phyloP scores from a whole-genome alignment of 805 yeast species.

The Saturnispora diversa region DNA sequence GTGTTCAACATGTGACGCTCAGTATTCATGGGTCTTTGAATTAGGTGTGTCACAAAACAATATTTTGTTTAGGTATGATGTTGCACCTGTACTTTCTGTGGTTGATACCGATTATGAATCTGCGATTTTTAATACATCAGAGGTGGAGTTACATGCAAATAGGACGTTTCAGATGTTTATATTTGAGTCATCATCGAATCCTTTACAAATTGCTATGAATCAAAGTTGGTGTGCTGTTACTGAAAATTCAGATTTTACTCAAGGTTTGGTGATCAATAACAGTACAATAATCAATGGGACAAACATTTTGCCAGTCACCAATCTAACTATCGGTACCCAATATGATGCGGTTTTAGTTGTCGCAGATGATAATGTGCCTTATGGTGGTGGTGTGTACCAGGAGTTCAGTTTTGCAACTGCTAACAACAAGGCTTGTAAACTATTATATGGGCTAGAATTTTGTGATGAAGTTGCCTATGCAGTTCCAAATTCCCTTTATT shows the following conservation, averaged over 20 bases:
- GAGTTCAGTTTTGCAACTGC: constrained; percentile 51
- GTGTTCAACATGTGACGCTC: constrained; percentile 17
- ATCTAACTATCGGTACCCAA: constrained; percentile 49
- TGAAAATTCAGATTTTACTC: constrained; percentile 25
- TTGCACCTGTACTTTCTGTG: constrained; percentile 42
- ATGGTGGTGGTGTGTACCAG: constrained; percentile 59
- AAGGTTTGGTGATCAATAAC: constrained; percentile 19
- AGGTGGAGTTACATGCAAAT: constrained; percentile 2
- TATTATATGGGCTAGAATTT: constrained; percentile 66
- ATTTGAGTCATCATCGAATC: constrained; percentile 34
- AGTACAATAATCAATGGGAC: constrained; percentile 10
- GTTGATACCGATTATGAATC: constrained; percentile 66
- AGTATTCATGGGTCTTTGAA: constrained; percentile 47
- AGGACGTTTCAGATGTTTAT: constrained; percentile 36
- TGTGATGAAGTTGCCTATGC: constrained; percentile 81
- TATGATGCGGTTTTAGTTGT: constrained; percentile 61
- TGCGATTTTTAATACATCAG: constrained; percentile 56
- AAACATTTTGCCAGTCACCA: constrained; percentile 52
- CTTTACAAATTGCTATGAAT: constrained; percentile 34
- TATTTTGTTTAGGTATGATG: constrained; percentile 64
- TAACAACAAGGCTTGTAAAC: constrained; percentile 51
- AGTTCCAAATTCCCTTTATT: constrained; percentile 48
- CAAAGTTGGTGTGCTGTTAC: constrained; percentile 67
- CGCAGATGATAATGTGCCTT: constrained; percentile 30
- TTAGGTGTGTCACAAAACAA: constrained; percentile 59